phyloP scores from a whole-genome alignment of 768 basidiomycete genomes.

The Hygrocybe punicea region DNA sequence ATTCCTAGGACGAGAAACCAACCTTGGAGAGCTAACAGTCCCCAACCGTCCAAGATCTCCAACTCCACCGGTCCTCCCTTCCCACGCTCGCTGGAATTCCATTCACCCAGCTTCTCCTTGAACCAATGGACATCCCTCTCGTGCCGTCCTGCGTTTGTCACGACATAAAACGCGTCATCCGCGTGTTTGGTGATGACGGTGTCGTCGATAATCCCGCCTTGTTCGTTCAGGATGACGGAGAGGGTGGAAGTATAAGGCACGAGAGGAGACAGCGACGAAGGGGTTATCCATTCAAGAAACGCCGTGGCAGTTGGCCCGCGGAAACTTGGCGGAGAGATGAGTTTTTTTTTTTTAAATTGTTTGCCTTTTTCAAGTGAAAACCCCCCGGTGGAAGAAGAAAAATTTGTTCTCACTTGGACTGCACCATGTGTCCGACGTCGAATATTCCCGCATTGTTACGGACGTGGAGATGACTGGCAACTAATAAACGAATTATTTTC shows the following conservation, averaged over 20 bases:
- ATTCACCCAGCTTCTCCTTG: slow-evolving; percentile 58
- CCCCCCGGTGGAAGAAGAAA: too few relatives aligned
- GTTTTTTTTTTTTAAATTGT: background rate
- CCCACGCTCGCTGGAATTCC: slow-evolving; percentile 62
- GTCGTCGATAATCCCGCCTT: slow-evolving; percentile 95
- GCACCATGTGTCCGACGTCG: slow-evolving; percentile 99
- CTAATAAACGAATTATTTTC: too few relatives aligned
- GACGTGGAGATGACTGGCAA: slow-evolving; percentile 87
- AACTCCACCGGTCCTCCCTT: slow-evolving; percentile 67
- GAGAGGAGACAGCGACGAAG: slow-evolving; percentile 72
- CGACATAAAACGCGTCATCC: slow-evolving; percentile 80
- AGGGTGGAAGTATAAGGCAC: slow-evolving; percentile 75
- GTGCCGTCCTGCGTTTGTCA: slow-evolving; percentile 91
- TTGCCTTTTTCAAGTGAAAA: too few relatives aligned
- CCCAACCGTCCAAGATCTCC: slow-evolving; percentile 80
- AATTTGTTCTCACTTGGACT: slow-evolving; percentile 77
- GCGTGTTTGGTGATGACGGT: slow-evolving; percentile 87
- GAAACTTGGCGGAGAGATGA: slow-evolving; percentile 49
- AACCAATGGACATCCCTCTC: slow-evolving; percentile 83
- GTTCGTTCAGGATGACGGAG: slow-evolving; percentile 82
- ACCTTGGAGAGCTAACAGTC: slow-evolving; percentile 90
- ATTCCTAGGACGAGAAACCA: slow-evolving; percentile 8
- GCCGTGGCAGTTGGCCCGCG: slow-evolving; percentile 70
- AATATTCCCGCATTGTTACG: slow-evolving; percentile 82
- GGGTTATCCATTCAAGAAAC: slow-evolving; percentile 89